These are phyloP conservation scores for Naegleria lovaniensis DNA, from an alignment of 208 protist genomes.

Conservation along the genomic window DNA sequence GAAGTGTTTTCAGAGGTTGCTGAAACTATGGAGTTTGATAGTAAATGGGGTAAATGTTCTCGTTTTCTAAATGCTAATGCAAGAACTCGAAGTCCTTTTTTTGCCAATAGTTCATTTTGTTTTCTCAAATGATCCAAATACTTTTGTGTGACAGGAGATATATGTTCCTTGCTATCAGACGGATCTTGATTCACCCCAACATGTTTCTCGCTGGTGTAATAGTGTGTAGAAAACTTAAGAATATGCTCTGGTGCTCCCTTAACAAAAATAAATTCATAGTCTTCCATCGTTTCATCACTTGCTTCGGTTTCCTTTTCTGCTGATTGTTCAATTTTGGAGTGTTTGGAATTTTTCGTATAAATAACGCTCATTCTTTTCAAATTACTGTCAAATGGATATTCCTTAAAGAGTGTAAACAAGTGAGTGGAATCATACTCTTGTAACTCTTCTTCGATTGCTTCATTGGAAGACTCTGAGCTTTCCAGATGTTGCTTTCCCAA, in stretches of 20 bases:
- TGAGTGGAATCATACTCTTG: background rate
- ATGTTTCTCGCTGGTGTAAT: too few species aligned
- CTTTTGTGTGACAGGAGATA: background rate
- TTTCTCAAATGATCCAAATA: background rate
- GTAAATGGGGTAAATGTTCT: background rate
- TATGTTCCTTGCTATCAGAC: too few species aligned
- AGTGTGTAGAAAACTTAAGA: background rate
- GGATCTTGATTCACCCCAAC: too few species aligned
- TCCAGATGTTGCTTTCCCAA: background rate
- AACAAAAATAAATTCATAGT: background rate
- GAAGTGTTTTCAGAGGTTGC: too few species aligned
- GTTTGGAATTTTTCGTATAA: background rate
- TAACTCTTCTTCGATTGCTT: background rate
- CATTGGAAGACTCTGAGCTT: background rate
- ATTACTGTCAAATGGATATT: slow-evolving; percentile 29
- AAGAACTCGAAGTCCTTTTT: slow-evolving; percentile 15
- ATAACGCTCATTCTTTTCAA: slow-evolving; percentile 26
- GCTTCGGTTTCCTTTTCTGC: too few species aligned
- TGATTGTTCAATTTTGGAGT: too few species aligned
- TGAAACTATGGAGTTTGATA: too few species aligned
- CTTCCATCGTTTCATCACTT: background rate
- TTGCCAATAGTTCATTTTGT: background rate
- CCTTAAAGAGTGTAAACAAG: background rate
- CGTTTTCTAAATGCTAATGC: background rate
- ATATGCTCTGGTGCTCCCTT: slow-evolving; percentile 23